A percentile compares a stretch with the other conserved stretches of the same genome.
Evolutionary conservation across 2,329 filamentous ascomycete species (phyloP).

Genomic region (Penicillium sp.): DNA sequence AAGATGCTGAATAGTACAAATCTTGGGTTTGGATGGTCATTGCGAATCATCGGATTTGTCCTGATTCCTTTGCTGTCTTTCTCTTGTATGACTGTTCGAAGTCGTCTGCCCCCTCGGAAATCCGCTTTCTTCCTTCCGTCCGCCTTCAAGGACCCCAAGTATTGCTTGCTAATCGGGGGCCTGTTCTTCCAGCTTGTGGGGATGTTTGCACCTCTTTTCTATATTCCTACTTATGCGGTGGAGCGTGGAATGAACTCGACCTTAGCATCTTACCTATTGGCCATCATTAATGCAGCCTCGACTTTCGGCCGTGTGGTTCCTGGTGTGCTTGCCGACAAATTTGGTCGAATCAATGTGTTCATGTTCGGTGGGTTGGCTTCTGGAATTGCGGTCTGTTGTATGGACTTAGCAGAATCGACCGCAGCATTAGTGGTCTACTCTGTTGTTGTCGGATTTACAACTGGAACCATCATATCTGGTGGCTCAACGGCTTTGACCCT

Average conservation of each 20-base stretch:
- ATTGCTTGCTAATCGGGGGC: constrained; percentile 23
- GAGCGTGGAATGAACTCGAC: constrained; percentile 49
- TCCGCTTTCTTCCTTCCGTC: constrained; percentile 23
- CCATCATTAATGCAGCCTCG: constrained; percentile 66
- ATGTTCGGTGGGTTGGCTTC: constrained; percentile 37
- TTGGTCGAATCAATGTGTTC: constrained; percentile 22
- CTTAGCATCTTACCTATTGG: constrained; percentile 66
- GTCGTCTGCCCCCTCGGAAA: constrained; percentile 28
- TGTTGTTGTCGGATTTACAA: constrained; percentile 51
- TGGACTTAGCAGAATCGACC: constrained; percentile 36
- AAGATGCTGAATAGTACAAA: constrained; percentile 52
- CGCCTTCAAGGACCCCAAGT: constrained; percentile 28
- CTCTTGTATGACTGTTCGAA: constrained; percentile 23
- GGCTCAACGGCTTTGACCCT: constrained; percentile 32
- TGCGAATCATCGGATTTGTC: constrained; percentile 45
- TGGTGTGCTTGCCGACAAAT: constrained; percentile 43
- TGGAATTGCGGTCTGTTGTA: constrained; percentile 41
- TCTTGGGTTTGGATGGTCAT: constrained; percentile 51
- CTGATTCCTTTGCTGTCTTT: constrained; percentile 49
- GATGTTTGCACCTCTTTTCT: constrained; percentile 39
- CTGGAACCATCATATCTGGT: constrained; percentile 50
- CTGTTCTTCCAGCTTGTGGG: constrained; percentile 32
- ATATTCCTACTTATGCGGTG: constrained; percentile 33
- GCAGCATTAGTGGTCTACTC: constrained; percentile 38
- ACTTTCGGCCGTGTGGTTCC: constrained; percentile 58